phyloP scores from a whole-genome alignment of 2,329 filamentous ascomycete species.

The Monosporascus cannonballus region DNA sequence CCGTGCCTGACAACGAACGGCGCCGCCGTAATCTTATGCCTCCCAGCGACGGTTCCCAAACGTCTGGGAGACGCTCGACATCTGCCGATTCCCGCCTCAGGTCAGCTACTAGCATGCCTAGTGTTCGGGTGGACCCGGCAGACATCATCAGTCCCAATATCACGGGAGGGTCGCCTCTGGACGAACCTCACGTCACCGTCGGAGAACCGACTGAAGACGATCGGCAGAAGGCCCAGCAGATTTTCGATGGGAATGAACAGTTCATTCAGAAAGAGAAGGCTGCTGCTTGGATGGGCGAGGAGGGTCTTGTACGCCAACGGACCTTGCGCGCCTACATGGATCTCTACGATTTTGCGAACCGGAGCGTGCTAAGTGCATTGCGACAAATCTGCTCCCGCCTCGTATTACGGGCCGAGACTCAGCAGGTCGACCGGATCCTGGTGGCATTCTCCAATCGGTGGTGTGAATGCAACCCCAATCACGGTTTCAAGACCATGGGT shows the following conservation, averaged over 20 bases:
- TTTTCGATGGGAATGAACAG: slow-evolving; percentile 80
- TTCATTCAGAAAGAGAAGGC: slow-evolving; percentile 74
- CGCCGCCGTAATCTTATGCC: slow-evolving; percentile 21
- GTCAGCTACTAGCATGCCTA: slow-evolving; percentile 41
- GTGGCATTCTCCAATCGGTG: slow-evolving; percentile 84
- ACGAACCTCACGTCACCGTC: slow-evolving; percentile 52
- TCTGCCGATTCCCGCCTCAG: slow-evolving; percentile 39
- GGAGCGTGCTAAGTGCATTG: slow-evolving; percentile 73
- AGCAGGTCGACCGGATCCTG: slow-evolving; percentile 92
- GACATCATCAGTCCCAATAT: slow-evolving; percentile 32
- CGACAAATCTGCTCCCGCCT: slow-evolving; percentile 77
- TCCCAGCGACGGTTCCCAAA: slow-evolving; percentile 30
- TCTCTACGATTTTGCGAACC: slow-evolving; percentile 76
- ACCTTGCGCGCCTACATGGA: slow-evolving; percentile 79
- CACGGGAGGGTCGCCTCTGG: slow-evolving; percentile 36
- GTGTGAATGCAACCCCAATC: slow-evolving; percentile 87
- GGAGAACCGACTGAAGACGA: slow-evolving; percentile 63
- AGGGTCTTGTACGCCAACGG: slow-evolving; percentile 51
- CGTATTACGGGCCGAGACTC: slow-evolving; percentile 83
- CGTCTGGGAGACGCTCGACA: slow-evolving; percentile 29
- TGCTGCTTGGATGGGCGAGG: slow-evolving; percentile 83
- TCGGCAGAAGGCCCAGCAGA: slow-evolving; percentile 68
- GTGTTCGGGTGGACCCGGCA: slow-evolving; percentile 42
- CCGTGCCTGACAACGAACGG: neutral
- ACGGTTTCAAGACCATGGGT: slow-evolving; percentile 89